A percentile compares a stretch with the other conserved stretches of the same genome.
These are phyloP conservation scores for Termitomyces sp. DNA, from an alignment of 768 basidiomycete genomes.

Conservation along the genomic window DNA sequence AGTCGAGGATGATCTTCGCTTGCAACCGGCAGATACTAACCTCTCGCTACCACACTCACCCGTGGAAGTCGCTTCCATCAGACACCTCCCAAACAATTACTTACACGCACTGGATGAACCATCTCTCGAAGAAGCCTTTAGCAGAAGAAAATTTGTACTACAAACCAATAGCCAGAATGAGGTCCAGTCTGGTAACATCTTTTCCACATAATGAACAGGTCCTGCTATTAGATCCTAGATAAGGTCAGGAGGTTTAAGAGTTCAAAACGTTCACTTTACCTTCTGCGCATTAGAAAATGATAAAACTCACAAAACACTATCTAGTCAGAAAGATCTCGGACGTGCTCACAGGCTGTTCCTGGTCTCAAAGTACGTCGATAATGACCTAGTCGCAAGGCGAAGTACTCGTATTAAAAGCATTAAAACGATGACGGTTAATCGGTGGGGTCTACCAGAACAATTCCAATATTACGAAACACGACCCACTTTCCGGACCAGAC, in stretches of 20 bases:
- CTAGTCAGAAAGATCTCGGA: not conserved
- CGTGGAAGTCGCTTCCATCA: not conserved
- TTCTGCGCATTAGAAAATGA: not conserved
- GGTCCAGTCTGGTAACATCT: not conserved
- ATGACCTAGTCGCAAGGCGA: not conserved
- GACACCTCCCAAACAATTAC: not conserved
- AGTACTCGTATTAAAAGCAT: not conserved
- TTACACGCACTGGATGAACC: not conserved
- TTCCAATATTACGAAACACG: not conserved
- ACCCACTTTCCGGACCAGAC: not conserved
- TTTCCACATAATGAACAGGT: not conserved
- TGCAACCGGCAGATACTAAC: not conserved
- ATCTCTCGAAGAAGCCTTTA: not conserved
- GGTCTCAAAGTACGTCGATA: not conserved
- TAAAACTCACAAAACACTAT: not conserved
- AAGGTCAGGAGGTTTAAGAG: not conserved
- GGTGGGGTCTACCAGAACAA: not conserved
- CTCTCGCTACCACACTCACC: not conserved
- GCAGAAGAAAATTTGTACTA: not conserved
- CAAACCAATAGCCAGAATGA: not conserved
- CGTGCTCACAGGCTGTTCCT: not conserved
- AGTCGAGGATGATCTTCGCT: not conserved
- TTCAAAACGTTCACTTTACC: not conserved
- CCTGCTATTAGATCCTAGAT: not conserved
- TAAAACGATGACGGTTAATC: not conserved